Evolutionary conservation across 495 filamentous ascomycete species (phyloP), one percentile per base, ranked within the genome.

Genomic region (Daldinia concentrica): DNA sequence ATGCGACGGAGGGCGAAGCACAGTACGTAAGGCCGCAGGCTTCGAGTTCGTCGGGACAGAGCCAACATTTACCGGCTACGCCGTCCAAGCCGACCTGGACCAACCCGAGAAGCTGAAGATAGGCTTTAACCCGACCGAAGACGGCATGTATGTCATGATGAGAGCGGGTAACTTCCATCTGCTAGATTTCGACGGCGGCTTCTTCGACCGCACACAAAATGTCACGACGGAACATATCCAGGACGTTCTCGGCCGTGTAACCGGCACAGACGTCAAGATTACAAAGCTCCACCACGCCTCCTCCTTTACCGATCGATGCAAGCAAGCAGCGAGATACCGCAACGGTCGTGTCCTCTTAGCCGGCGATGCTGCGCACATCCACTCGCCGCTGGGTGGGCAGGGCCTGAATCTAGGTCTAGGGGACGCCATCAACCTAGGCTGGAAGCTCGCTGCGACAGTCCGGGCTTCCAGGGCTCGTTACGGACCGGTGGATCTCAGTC

Each of bases 1-100:
- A 15, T 80, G 79, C 62, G 79, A 80, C 57, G 79, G 79, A 15
- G 72, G 76, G 0, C 79, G 77, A 15, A 77, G 74, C 63, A 58
- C 62, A 0, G 71, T 80, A 1, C 74, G 79, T 9, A 74, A 75
- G 59, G 58, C 65, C 11, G 76, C 74, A 0, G 74, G 74, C 1
- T 66, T 80, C 36, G 64, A 67, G 14, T 78, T 78, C 50, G 71
- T 67, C 22, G 79, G 79, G 9, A 66, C 64, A 8, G 65, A 72
- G 4, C 60, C 73, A 0, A 45, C 56, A 15, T 69, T 68, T 12
- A 75, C 65, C 12, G 73, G 67, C 1, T 80, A 79, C 58, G 45
- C 61, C 0, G 66, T 71, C 17, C 54, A 74, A 8, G 73, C 66
- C 54, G 71, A 77, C 17, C 56, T 79, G 6, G 71, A 69, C 56